phyloP scores from a whole-genome alignment of 768 basidiomycete species.

The Rhodocollybia butyracea region DNA sequence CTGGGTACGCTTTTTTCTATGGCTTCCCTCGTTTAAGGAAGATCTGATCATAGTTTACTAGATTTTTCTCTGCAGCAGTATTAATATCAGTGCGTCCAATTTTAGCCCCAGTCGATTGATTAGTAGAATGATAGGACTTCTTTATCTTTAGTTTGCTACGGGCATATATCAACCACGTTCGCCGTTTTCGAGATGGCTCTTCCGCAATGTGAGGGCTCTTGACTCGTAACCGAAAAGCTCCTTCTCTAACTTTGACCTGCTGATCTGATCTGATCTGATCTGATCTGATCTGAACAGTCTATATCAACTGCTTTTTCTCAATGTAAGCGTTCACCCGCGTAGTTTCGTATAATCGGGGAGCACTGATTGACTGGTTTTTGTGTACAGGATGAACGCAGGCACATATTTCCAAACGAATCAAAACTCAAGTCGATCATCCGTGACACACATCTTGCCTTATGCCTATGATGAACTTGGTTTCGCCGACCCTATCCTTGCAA shows the following conservation, averaged over 20 bases:
- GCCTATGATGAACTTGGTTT: neutral
- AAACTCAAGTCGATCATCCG: neutral
- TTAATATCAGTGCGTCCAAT: neutral
- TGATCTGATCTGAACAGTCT: neutral
- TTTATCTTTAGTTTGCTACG: neutral
- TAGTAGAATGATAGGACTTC: neutral
- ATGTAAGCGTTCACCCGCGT: neutral
- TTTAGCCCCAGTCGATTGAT: neutral
- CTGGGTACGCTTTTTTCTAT: neutral
- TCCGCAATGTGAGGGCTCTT: neutral
- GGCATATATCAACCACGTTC: neutral
- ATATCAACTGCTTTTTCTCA: conserved; percentile 3
- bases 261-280: no score
- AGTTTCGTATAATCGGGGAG: neutral
- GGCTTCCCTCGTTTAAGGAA: neutral
- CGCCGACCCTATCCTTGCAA: no score
- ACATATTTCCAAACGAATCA: neutral
- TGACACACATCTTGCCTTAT: neutral
- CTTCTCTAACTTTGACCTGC: neutral
- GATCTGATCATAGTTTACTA: neutral
- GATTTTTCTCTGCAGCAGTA: neutral
- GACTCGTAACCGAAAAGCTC: no score
- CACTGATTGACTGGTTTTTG: neutral
- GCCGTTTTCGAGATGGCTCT: neutral
- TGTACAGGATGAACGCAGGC: conserved; percentile 2